phyloP scores from a whole-genome alignment of 139 green algal species.

The Chlamydomonas incerta region DNA sequence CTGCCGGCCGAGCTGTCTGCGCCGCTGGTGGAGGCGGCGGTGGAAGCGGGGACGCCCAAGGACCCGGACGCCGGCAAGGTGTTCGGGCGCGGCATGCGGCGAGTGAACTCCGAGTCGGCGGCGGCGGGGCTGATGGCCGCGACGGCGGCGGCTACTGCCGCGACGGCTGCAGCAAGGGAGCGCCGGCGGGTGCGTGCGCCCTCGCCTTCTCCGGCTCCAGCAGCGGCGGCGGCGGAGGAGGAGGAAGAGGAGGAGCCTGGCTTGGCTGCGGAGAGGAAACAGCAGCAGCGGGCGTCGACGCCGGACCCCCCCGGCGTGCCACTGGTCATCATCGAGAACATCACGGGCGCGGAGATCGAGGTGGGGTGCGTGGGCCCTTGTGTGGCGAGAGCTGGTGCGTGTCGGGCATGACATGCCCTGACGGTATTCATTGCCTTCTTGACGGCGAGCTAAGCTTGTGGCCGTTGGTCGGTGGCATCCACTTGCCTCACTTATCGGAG shows the following conservation, averaged over 20 bases:
- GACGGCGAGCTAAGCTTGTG: no score
- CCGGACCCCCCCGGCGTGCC: not conserved
- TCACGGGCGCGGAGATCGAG: not conserved
- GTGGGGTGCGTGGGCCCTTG: no score
- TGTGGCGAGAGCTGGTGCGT: no score
- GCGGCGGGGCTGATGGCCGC: not conserved
- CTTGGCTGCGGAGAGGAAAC: not conserved
- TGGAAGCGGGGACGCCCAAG: constrained; percentile 28
- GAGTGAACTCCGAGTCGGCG: constrained; percentile 21
- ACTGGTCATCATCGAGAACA: not conserved
- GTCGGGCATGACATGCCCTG: no score
- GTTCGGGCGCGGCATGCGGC: constrained; percentile 71
- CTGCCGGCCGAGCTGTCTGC: not conserved
- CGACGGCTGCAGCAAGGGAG: not conserved
- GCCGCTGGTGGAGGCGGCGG: not conserved
- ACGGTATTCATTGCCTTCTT: no score
- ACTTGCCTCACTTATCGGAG: no score
- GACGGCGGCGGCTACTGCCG: not conserved
- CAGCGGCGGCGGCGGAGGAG: not conserved
- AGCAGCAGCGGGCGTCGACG: not conserved
- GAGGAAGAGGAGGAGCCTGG: not conserved
- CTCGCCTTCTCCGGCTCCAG: not conserved
- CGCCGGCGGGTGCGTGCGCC: not conserved
- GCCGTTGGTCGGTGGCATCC: no score
- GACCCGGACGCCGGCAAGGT: constrained; percentile 59